Base-by-base conservation (phyloP, 768 basidiomycete genomes). In the Wakefieldia striispora region DNA sequence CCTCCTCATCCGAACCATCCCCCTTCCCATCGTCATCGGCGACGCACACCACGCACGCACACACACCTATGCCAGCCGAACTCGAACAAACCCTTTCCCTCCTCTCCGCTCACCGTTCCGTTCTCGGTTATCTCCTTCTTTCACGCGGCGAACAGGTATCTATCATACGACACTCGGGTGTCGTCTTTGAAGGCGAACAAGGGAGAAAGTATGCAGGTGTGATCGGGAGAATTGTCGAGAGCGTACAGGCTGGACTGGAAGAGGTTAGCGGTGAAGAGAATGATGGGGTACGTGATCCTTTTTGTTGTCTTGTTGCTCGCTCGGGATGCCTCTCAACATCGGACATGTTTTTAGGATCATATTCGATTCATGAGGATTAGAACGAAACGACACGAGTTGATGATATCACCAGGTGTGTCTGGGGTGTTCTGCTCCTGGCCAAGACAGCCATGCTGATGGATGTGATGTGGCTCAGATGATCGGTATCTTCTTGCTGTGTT, bases 311-410 rank as follows among this genome's bases (percentile, higher is more conserved):
- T 21, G 5, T 31, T 23, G 4, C 29, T 7, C 33, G 4, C 16
- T 12, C 16, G 4, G 2, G 21, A 10, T 38, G 44, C 39, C 8
- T 9, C 35, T 40, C 19, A n/a, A 23, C 31, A 2, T 20, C 24
- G 29, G 12, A 4, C 10, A 19, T 20, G 20, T 23, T 10, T 46
- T 3, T 56, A 95, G 91, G 93, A 95, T 63, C 86, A 91, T 21
- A 76, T 95, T 39, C 80, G 82, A 51, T 91, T 95, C 61, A 83
- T 97, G 81, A 75, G 93, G 50, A 92, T 95, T 70, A 81, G 94
- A 42, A 95, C 94, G 50, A 90, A 82, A 64, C 79, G 88, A 44
- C 94, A 97, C 66, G 94, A 95, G 63, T 74, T 97, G 49, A 89
- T 97, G 86, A 93, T 97, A 52, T 91, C 94, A 3, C 94, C 94